These are phyloP conservation scores for Colletotrichum spinosum DNA, from an alignment of 2,329 filamentous ascomycete genomes.

Conservation along the genomic window DNA sequence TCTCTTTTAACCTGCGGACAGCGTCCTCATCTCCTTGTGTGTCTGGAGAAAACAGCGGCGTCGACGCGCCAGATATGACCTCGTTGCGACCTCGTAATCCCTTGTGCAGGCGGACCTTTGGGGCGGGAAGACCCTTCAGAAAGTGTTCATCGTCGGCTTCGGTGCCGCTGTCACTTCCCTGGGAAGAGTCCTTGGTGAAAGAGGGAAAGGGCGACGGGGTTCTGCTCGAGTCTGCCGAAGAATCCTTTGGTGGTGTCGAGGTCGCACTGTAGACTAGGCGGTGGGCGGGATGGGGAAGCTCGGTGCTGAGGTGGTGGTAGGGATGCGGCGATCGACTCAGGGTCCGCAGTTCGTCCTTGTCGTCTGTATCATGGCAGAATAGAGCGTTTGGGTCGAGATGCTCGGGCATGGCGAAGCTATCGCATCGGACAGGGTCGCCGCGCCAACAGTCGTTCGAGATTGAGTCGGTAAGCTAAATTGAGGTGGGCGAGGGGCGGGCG, in stretches of 20 bases:
- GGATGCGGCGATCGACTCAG: slow-evolving; percentile 75
- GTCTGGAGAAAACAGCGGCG: slow-evolving; percentile 64
- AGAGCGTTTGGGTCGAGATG: slow-evolving; percentile 52
- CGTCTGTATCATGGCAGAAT: slow-evolving; percentile 47
- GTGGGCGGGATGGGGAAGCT: slow-evolving; percentile 65
- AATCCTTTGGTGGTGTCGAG: slow-evolving; percentile 28
- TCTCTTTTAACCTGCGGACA: slow-evolving; percentile 25
- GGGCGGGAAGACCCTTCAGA: slow-evolving; percentile 85
- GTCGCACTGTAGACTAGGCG: slow-evolving; percentile 38
- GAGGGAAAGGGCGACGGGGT: slow-evolving; percentile 42
- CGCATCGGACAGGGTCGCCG: slow-evolving; percentile 35
- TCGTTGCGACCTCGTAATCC: slow-evolving; percentile 76
- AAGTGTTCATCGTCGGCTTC: slow-evolving; percentile 96
- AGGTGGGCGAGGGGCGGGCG: slow-evolving; percentile 1
- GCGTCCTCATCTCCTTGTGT: slow-evolving; percentile 52
- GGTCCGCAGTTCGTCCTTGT: slow-evolving; percentile 56
- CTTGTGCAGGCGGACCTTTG: slow-evolving; percentile 79
- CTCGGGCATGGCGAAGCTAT: slow-evolving; percentile 59
- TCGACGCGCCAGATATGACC: slow-evolving; percentile 64
- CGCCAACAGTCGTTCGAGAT: slow-evolving; percentile 24
- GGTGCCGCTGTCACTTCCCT: slow-evolving; percentile 88
- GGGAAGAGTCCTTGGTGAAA: slow-evolving; percentile 64
- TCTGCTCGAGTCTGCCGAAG: slow-evolving; percentile 40
- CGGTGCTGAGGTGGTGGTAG: slow-evolving; percentile 70
- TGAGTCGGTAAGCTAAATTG: background rate